These are phyloP conservation scores for Trichophyton verrucosum DNA, from an alignment of 2,329 filamentous ascomycete species.

Conservation along the genomic window DNA sequence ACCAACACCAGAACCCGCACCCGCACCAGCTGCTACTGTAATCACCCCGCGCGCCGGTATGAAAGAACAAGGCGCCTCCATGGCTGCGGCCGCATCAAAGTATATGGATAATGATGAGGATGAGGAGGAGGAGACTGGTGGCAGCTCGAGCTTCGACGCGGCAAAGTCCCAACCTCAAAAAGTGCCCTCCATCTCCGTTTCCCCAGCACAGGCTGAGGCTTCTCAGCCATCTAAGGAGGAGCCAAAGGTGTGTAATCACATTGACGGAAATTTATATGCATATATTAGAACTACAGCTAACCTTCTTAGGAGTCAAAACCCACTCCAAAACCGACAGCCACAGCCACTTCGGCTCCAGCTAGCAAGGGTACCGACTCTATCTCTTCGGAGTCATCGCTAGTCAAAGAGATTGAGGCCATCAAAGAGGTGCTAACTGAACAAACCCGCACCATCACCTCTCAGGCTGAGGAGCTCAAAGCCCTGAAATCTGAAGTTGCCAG, in stretches of 20 bases:
- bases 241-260: neutral
- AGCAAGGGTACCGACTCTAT: neutral
- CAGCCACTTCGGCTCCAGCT: neutral
- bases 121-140: constrained; percentile 42
- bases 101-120: constrained; percentile 62
- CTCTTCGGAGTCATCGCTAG: constrained; percentile 38
- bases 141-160: constrained; percentile 77
- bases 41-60: constrained; percentile 33
- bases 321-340: neutral
- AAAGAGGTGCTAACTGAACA: constrained; percentile 66
- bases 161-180: constrained; percentile 67
- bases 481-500: constrained; percentile 64
- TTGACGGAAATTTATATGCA: neutral
- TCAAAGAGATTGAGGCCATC: constrained; percentile 60
- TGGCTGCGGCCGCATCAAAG: constrained; percentile 71
- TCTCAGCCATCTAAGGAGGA: constrained; percentile 5
- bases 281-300: neutral
- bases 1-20: constrained; percentile 22
- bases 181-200: constrained; percentile 24
- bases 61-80: constrained; percentile 76
- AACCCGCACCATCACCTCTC: constrained; percentile 61
- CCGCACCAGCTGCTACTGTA: constrained; percentile 20
- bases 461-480: constrained; percentile 60
- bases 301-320: neutral
- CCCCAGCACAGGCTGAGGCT: constrained; percentile 15